Evolutionary conservation across 1,284 basidiomycete species (phyloP), one percentile per base, ranked within the genome.

Genomic region (Melampsora occidentalis): DNA sequence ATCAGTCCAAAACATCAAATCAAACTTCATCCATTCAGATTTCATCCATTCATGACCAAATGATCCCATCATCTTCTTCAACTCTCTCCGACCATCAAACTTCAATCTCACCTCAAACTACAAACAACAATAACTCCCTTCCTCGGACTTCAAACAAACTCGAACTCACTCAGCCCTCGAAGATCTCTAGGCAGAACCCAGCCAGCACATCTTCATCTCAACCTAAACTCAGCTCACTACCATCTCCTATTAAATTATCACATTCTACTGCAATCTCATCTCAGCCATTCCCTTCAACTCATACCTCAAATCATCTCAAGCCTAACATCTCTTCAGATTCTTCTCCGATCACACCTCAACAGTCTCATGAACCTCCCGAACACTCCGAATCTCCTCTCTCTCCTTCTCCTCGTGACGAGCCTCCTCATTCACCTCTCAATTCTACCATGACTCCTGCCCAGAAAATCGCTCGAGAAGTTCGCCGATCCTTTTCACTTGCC

Each of bases 401-500:
- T 31, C n/a, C n/a, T 59, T 25, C 28, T 59, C 31, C 62, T 33
- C 35, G 62, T 64, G 9, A n/a, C 63, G n/a, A n/a, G 0, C 63
- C 65, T 20, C 39, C 48, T 48, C 20, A 25, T 12, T 49, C 42
- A 18, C 61, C 61, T 25, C 42, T 59, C 9, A n/a, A 53, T 7
- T 14, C 18, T 25, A 33, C 53, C 5, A 77, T 77, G 75, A 77
- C 75, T 25, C 75, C 75, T 42, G 75, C 75, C 10, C 75, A 77
- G 61, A 77, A 77, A 57, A 77, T 77, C 22, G 75, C 75, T n/a
- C 75, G 75, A 46, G 59, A 77, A 66, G 75, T 77, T 25, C 48
- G 75, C 18, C 69, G 51, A 28, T 77, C 75, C 2, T 77, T 77
- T 59, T 77, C 75, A 42, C 62, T 77, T 59, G n/a, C 66, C n/a